Percentiles rank a stretch among this genome's conserved stretches.
These are phyloP conservation scores for Aspergillus sp. DNA, from an alignment of 2,329 filamentous ascomycete genomes.

Conservation along the genomic window DNA sequence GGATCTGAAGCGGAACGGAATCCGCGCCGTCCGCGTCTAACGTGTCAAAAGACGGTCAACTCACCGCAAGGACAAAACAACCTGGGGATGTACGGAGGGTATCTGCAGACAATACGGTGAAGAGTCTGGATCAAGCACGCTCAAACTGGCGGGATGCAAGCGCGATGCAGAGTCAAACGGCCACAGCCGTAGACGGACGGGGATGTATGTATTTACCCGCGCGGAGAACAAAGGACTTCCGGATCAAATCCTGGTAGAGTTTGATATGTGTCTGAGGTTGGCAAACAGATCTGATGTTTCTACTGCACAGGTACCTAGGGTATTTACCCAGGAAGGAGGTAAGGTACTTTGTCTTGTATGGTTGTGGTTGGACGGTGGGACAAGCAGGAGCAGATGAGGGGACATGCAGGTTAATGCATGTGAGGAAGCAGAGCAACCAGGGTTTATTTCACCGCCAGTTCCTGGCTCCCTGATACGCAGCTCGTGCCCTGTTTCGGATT, in stretches of 20 bases:
- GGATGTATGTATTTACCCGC: not conserved
- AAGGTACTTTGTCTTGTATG: not conserved
- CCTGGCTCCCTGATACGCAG: not conserved
- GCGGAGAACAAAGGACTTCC: not conserved
- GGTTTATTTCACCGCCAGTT: not conserved
- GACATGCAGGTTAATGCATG: slow-evolving; percentile 1
- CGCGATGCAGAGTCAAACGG: not conserved
- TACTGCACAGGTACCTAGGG: not conserved
- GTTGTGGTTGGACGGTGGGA: not conserved
- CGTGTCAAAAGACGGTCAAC: not conserved
- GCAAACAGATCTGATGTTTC: not conserved
- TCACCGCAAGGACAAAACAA: not conserved
- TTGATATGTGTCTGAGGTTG: not conserved
- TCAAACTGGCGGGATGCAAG: not conserved
- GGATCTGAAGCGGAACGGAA: not conserved
- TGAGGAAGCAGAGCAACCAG: not conserved
- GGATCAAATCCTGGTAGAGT: slow-evolving; percentile 3
- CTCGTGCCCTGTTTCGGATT: not conserved
- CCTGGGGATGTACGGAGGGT: not conserved
- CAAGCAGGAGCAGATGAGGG: slow-evolving; percentile 1
- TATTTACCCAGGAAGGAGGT: not conserved
- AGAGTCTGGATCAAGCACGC: not conserved
- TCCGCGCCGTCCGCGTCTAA: not conserved
- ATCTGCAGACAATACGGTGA: not conserved
- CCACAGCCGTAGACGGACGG: not conserved